phyloP scores from a whole-genome alignment of 2,329 filamentous ascomycete genomes.

The Trichoderma arundinaceum region DNA sequence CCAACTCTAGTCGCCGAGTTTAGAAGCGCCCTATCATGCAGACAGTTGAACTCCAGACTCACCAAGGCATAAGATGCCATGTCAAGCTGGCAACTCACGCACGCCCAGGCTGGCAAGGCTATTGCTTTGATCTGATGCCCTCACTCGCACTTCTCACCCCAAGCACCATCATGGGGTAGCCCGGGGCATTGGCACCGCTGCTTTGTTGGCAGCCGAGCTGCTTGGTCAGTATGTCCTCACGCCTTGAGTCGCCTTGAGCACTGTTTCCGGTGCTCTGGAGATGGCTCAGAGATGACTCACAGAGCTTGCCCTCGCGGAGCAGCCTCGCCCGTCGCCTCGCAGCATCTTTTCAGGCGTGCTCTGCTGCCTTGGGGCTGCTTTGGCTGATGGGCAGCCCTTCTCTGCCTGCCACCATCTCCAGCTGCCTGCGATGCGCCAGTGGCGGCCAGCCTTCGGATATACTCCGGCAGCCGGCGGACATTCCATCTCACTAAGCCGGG shows the following conservation, averaged over 20 bases:
- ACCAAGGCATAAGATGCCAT: constrained; percentile 11
- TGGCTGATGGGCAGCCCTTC: constrained; percentile 17
- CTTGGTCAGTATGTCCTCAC: constrained; percentile 24
- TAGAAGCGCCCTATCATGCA: constrained; percentile 22
- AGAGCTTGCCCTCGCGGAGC: background rate
- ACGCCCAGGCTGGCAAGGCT: background rate
- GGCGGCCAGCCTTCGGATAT: constrained; percentile 28
- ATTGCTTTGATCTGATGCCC: background rate
- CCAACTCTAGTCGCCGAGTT: constrained; percentile 33
- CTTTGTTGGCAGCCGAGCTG: constrained; percentile 1
- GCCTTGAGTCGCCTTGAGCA: constrained; percentile 8
- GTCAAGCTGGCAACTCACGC: constrained; percentile 21
- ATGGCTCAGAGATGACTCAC: constrained; percentile 3
- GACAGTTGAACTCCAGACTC: constrained; percentile 27
- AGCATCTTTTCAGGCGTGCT: background rate
- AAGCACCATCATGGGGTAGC: constrained; percentile 6
- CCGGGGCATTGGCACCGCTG: constrained; percentile 12
- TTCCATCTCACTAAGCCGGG: constrained; percentile 16
- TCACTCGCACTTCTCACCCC: background rate
- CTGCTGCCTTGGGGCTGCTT: constrained; percentile 3
- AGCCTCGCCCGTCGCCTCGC: background rate
- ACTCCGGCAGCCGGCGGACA: constrained; percentile 4
- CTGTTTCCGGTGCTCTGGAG: background rate
- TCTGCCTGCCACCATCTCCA: constrained; percentile 27
- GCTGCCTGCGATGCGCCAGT: constrained; percentile 27